These are phyloP conservation scores for Luffa acutangula DNA, from an alignment of 306 rosid genomes.

Conservation along the genomic window DNA sequence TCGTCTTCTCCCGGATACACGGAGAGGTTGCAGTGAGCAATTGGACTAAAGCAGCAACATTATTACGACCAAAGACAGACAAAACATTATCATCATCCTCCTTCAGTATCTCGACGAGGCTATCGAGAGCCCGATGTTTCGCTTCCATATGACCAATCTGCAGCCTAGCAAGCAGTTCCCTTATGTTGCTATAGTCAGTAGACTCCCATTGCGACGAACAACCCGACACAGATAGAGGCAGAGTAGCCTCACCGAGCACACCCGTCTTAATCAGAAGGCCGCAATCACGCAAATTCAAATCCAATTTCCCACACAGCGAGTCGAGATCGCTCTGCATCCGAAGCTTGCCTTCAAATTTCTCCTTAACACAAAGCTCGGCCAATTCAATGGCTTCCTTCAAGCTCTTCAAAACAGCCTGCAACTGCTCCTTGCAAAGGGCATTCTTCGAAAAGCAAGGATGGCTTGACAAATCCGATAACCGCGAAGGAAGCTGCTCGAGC, in stretches of 20 bases:
- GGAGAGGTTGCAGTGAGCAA: constrained; percentile 84
- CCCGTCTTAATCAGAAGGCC: constrained; percentile 78
- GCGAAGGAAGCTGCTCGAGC: constrained; percentile 72
- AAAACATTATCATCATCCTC: constrained; percentile 78
- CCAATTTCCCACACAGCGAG: constrained; percentile 57
- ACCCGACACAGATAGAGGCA: constrained; percentile 31
- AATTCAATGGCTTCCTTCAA: constrained; percentile 42
- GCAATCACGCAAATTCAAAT: constrained; percentile 84
- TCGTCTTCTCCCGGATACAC: constrained; percentile 62
- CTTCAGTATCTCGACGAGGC: constrained; percentile 55
- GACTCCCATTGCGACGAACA: constrained; percentile 25
- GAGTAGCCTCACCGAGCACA: constrained; percentile 77
- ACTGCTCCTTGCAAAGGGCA: constrained; percentile 81
- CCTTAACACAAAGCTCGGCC: constrained; percentile 61
- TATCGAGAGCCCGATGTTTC: constrained; percentile 69
- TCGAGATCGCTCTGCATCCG: constrained; percentile 94
- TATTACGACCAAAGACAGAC: constrained; percentile 62
- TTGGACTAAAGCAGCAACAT: constrained; percentile 63
- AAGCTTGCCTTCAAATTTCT: constrained; percentile 79
- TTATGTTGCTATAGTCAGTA: constrained; percentile 26
- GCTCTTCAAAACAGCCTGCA: constrained; percentile 66
- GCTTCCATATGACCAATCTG: constrained; percentile 92
- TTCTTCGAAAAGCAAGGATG: constrained; percentile 95
- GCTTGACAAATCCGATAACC: constrained; percentile 76
- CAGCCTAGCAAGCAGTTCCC: constrained; percentile 80